Evolutionary conservation across 305 asterid genomes (phyloP).

Genomic region (Fraxinus paxiana): DNA sequence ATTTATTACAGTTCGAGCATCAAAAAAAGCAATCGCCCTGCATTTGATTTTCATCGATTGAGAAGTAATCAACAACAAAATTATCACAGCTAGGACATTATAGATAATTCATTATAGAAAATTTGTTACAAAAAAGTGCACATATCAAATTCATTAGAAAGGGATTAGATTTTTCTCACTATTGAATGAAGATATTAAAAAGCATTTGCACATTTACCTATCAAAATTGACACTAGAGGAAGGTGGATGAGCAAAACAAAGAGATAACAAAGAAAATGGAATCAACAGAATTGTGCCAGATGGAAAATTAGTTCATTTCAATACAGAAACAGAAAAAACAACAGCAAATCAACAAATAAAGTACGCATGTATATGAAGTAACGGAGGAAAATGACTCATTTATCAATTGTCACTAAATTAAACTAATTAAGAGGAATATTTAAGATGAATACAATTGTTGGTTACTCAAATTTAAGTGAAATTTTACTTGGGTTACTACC

Average conservation of each 20-base stretch:
- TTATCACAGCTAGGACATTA: slow-evolving; percentile 10
- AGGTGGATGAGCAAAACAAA: slow-evolving; percentile 28
- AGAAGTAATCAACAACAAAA: slow-evolving; percentile 24
- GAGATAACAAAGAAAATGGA: slow-evolving; percentile 42
- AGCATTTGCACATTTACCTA: slow-evolving; percentile 24
- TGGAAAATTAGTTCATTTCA: slow-evolving; percentile 25
- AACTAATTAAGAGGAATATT: not conserved
- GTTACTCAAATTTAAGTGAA: not conserved
- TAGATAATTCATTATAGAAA: slow-evolving; percentile 25
- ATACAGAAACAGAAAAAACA: slow-evolving; percentile 21
- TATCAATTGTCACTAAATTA: not conserved
- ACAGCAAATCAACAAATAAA: slow-evolving; percentile 1
- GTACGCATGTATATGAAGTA: not conserved
- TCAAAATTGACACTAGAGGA: slow-evolving; percentile 21
- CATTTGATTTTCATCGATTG: slow-evolving; percentile 40
- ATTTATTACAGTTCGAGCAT: slow-evolving; percentile 36
- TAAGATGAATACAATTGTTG: not conserved
- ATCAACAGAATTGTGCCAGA: slow-evolving; percentile 40
- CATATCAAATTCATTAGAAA: slow-evolving; percentile 13
- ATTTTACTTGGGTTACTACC: not conserved
- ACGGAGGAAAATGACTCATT: not conserved
- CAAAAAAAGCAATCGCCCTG: slow-evolving; percentile 54
- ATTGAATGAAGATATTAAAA: slow-evolving; percentile 1
- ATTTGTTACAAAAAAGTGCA: slow-evolving; percentile 19
- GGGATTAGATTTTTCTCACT: not conserved